Evolutionary conservation across 2,329 filamentous ascomycete genomes (phyloP).

Genomic region (Alternaria incomplexa): DNA sequence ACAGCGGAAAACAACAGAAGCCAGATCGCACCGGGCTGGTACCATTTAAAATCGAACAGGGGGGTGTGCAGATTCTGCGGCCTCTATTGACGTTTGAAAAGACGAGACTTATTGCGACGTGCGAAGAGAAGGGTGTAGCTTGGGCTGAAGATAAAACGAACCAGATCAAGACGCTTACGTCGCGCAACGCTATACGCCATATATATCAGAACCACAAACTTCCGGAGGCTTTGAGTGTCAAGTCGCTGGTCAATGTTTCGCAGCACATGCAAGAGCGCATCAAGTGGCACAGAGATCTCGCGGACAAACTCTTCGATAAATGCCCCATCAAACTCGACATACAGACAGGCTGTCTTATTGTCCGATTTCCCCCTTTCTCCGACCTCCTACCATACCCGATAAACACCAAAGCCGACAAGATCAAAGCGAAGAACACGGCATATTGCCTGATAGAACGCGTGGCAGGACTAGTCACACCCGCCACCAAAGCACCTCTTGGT

Average conservation of each 20-base stretch:
- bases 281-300: conserved; percentile 58
- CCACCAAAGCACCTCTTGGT: conserved; percentile 51
- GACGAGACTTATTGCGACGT: conserved; percentile 74
- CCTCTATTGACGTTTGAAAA: conserved; percentile 76
- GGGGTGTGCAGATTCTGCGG: conserved; percentile 70
- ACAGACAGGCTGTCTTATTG: conserved; percentile 42
- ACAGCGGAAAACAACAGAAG: conserved; percentile 37
- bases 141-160: conserved; percentile 93
- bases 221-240: conserved; percentile 71
- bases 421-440: conserved; percentile 40
- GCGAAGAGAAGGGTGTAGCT: conserved; percentile 66
- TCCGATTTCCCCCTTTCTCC: conserved; percentile 34
- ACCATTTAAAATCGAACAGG: conserved; percentile 60
- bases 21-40: conserved; percentile 17
- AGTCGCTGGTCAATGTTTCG: conserved; percentile 58
- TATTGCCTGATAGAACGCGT: conserved; percentile 56
- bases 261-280: conserved; percentile 60
- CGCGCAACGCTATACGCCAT: conserved; percentile 79
- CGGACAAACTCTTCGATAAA: conserved; percentile 60
- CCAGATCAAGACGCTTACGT: conserved; percentile 73
- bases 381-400: conserved; percentile 25
- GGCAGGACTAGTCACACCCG: conserved; percentile 57
- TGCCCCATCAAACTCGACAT: conserved; percentile 55
- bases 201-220: conserved; percentile 65
- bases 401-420: conserved; percentile 20